Base-by-base conservation (phyloP, 2,329 filamentous ascomycete genomes). In the Penicillium sp. region DNA sequence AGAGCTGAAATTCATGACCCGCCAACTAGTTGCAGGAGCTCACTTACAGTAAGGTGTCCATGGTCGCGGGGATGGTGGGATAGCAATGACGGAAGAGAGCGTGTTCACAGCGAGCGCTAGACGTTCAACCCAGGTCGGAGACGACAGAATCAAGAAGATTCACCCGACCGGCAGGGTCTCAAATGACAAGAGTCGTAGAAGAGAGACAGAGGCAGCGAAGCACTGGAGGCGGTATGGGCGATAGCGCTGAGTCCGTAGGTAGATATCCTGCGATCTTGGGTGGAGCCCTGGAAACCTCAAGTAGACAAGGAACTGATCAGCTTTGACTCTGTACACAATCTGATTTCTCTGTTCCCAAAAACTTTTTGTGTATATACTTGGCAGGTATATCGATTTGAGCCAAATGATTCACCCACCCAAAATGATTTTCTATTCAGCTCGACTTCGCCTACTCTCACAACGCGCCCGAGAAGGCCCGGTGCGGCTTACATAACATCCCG, bases 41-140 rank as follows among this genome's bases (percentile, higher is more conserved):
- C 42, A 43, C 75, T 71, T 70, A 77, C 75, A 79, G 68, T 56
- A 80, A 64, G 13, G 77, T 79, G 62, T 79, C 77, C 77, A 80
- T 79, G 51, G 45, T 54, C 55, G 53, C 52, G 49, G 51, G 47
- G 45, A 46, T 26, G 13, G 39, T 42, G 41, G 34, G 26, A 36
- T 34, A 48, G 53, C 47, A 49, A 54, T 46, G 45, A 53, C 26
- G 38, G 38, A 34, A 29, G 26, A 47, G 44, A 33, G 29, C 49
- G 7, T n/a, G 4, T 24, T 4, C 41, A 31, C 16, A 6, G 18
- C 33, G 13, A 33, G 29, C 12, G 15, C 1, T 45, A 29, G 31
- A 8, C 23, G 26, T 4, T 16, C 41, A 8, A 8, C 13, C 41
- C 41, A 42, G 23, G 41, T 26, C 13, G 6, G 16, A 12, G n/a